Evolutionary conservation across 495 filamentous ascomycete genomes (phyloP).

Genomic region (Parachaetomium inaequale): DNA sequence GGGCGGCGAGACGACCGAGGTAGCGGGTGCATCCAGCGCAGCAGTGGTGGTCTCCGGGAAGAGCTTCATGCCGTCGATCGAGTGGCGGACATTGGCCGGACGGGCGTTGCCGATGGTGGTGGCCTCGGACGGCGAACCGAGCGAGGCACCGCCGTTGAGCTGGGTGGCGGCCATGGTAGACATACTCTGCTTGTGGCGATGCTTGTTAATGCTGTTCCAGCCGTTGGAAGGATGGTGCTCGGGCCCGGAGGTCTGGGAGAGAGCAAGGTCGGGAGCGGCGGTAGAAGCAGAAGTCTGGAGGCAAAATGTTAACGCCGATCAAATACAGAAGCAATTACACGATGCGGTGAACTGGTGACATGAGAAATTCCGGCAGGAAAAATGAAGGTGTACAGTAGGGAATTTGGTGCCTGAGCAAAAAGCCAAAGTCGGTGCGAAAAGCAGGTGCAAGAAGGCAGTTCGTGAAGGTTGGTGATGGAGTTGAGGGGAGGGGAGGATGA

Average conservation of each 20-base stretch:
- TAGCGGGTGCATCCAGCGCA: slow-evolving; percentile 19
- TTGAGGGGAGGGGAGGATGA: neutral
- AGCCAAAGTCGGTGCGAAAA: too few species aligned
- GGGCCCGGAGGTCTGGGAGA: slow-evolving; percentile 62
- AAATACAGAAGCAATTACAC: slow-evolving; percentile 4
- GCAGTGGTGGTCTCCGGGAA: slow-evolving; percentile 30
- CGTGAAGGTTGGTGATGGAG: neutral
- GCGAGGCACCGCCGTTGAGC: slow-evolving; percentile 31
- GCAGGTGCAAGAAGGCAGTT: neutral
- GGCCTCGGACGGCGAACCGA: slow-evolving; percentile 35
- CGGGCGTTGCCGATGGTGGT: slow-evolving; percentile 43
- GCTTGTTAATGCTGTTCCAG: slow-evolving; percentile 66
- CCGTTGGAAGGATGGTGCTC: slow-evolving; percentile 50
- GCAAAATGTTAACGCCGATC: slow-evolving; percentile 18
- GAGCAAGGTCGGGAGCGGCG: slow-evolving; percentile 74
- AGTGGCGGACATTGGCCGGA: slow-evolving; percentile 51
- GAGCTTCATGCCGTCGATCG: slow-evolving; percentile 43
- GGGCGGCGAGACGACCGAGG: slow-evolving; percentile 38
- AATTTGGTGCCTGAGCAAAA: too few species aligned
- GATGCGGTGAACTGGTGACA: neutral
- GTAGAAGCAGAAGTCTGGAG: slow-evolving; percentile 70
- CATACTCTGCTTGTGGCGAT: slow-evolving; percentile 80
- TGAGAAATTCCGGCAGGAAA: slow-evolving; percentile 5
- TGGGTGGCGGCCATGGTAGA: slow-evolving; percentile 56
- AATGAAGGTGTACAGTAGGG: neutral